These are phyloP conservation scores for Wickerhamiella pararugosa DNA, from an alignment of 1,139 yeast genomes.

Conservation along the genomic window DNA sequence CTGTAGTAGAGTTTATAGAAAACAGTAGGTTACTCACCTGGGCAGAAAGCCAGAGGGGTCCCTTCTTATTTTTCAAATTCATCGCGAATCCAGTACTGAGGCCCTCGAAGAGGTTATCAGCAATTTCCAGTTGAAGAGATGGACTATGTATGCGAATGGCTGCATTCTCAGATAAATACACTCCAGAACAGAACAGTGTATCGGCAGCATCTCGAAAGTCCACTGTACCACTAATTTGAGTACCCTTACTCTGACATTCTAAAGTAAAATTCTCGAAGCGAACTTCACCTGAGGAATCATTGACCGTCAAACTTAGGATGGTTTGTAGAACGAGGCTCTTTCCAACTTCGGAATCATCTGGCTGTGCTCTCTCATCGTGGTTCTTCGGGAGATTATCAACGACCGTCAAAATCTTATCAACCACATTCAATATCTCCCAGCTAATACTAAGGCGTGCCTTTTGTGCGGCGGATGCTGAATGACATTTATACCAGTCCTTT, in stretches of 20 bases:
- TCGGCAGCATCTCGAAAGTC: conserved; percentile 1
- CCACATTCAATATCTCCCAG: conserved; percentile 3
- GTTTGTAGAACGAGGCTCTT: conserved; percentile 10
- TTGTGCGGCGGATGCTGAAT: neutral
- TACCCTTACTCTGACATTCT: conserved; percentile 15
- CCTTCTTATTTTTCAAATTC: neutral
- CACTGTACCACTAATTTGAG: conserved; percentile 10
- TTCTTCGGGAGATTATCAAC: neutral
- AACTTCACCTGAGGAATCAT: conserved; percentile 12
- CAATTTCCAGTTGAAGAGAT: conserved; percentile 8
- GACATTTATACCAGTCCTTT: neutral
- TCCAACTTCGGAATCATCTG: neutral
- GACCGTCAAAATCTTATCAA: neutral
- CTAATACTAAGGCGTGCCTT: conserved; percentile 1
- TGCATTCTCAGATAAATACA: neutral
- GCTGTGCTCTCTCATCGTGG: too few species aligned
- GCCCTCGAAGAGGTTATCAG: conserved; percentile 12
- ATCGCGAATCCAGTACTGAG: conserved; percentile 12
- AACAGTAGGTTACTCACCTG: conserved; percentile 11
- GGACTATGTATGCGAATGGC: conserved; percentile 3
- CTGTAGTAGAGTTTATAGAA: conserved; percentile 9
- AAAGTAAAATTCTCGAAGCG: conserved; percentile 10
- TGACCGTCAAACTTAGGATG: conserved; percentile 10
- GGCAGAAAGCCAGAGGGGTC: conserved; percentile 7
- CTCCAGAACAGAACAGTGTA: conserved; percentile 2